Evolutionary conservation across 139 green algal genomes (phyloP).

Genomic region (Desmodesmus armatus): DNA sequence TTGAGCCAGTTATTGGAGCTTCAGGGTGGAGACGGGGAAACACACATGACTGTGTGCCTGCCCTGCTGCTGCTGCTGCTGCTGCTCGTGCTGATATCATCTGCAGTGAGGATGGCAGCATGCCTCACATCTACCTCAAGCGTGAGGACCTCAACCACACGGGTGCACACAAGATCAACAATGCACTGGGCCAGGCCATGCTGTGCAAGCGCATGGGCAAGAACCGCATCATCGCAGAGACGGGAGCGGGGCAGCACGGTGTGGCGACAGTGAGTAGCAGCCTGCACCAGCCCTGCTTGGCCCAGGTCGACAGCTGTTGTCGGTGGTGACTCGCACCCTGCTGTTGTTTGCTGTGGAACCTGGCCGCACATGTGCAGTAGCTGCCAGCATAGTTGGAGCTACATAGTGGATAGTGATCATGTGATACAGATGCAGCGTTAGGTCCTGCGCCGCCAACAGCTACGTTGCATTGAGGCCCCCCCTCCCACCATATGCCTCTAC

Average conservation of each 20-base stretch:
- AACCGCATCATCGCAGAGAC: slow-evolving; percentile 99
- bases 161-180: slow-evolving; percentile 99
- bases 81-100: background rate
- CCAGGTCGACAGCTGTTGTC: too few relatives aligned
- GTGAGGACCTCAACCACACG: slow-evolving; percentile 99
- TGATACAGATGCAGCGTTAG: too few relatives aligned
- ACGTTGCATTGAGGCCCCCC: too few relatives aligned
- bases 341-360: too few relatives aligned
- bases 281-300: too few relatives aligned
- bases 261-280: slow-evolving; percentile 87
- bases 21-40: background rate
- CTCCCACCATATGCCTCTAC: too few relatives aligned
- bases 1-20: background rate
- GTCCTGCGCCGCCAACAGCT: too few relatives aligned
- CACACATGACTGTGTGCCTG: background rate
- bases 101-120: slow-evolving; percentile 64
- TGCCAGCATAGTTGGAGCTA: too few relatives aligned
- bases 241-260: slow-evolving; percentile 97
- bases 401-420: too few relatives aligned
- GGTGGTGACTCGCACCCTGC: too few relatives aligned
- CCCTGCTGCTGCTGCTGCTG: background rate
- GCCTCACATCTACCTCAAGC: slow-evolving; percentile 96
- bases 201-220: slow-evolving; percentile 96
- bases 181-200: slow-evolving; percentile 94
- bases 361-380: too few relatives aligned